phyloP scores from a whole-genome alignment of 371 early-diverging fungal genomes.

The Synchytrium microbalum region DNA sequence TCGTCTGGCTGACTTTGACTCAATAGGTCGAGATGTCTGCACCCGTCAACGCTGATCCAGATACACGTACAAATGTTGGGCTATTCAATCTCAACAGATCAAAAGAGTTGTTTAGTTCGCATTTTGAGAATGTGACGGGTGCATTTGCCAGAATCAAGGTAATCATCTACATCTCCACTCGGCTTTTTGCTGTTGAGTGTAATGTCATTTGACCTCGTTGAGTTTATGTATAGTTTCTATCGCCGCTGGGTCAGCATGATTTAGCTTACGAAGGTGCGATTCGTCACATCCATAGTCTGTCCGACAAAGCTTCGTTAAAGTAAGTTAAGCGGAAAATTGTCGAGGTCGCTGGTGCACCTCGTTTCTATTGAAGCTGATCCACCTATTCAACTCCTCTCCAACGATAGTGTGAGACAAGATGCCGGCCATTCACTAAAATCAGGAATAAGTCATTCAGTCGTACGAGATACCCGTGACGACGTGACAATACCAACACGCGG shows the following conservation, averaged over 20 bases:
- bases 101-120: not conserved
- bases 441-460: slow-evolving; percentile 57
- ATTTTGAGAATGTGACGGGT: not conserved
- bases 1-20: no score
- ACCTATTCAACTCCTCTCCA: slow-evolving; percentile 2
- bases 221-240: not conserved
- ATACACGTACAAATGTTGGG: not conserved
- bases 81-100: not conserved
- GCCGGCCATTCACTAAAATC: slow-evolving; percentile 87
- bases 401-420: slow-evolving; percentile 66
- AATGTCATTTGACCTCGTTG: not conserved
- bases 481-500: slow-evolving; percentile 68
- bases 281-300: not conserved
- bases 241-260: not conserved
- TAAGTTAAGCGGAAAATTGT: no score
- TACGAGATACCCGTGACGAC: slow-evolving; percentile 70
- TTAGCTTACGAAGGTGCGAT: not conserved
- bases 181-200: not conserved
- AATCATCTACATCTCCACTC: not conserved
- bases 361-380: not conserved
- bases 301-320: not conserved
- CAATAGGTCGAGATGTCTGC: not conserved
- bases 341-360: no score
- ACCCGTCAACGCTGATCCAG: not conserved
- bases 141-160: not conserved